Base-by-base conservation (phyloP, 176 grass and related monocot genomes). In the Bolboschoenus planiculmis region DNA sequence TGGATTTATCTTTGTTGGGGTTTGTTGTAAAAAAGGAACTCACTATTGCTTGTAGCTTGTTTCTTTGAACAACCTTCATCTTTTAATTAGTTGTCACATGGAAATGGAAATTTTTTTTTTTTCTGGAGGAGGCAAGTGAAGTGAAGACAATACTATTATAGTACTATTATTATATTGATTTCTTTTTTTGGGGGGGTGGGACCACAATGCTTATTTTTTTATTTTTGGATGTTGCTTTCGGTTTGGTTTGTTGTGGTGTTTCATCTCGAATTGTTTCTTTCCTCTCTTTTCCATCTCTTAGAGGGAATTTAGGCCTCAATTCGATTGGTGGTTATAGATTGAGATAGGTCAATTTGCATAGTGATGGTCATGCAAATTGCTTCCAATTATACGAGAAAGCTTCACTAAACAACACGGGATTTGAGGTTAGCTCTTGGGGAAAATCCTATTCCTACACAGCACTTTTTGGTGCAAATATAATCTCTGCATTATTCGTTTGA, bases 141-240 rank as follows among this genome's bases (percentile, higher is more conserved):
- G 31, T 5, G 39, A 46, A 74, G 21, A 4, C 10, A 40, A 46
- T 23, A 74, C 10, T 74, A 75, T 48, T 51, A 75, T 50, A 46
- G n/a, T n/a, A n/a, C n/a, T 29, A 26, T 66, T 20, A 67, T 67
- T 1, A 3, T 8, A 36, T 2, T 48, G 42, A 10, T 48, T 1
- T 68, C 18, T 70, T 70, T 68, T 66, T 66, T 35, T 7, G 5
- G n/a, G 4, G 18, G n/a, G 3, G 44, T 75, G 71, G 71, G 31
- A 81, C 56, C 55, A 13, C 4, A 16, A 40, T 81, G 56, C 18
- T n/a, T n/a, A n/a, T n/a, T n/a, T n/a, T n/a, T n/a, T n/a, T n/a
- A n/a, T n/a, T 35, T 81, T 81, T 15, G 61, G 34, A 61, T 3
- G 57, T 47, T 81, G 56, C 79, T 64, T 81, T 81, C 57, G 79